phyloP scores from a whole-genome alignment of 176 grass and related monocot species.

The Poa pratensis region DNA sequence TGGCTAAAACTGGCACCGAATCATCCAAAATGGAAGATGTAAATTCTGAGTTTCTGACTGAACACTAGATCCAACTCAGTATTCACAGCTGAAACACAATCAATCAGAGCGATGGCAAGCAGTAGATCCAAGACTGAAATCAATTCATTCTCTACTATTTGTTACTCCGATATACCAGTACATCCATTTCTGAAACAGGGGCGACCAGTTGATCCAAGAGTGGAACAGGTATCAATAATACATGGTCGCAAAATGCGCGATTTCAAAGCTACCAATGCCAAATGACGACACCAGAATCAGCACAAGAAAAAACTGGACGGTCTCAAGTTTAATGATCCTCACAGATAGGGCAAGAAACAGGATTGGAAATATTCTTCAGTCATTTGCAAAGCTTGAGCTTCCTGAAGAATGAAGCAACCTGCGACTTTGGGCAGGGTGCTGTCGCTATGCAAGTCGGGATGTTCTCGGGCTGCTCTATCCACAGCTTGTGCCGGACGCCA shows the following conservation, averaged over 20 bases:
- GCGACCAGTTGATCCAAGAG: background rate
- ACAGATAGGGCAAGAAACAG: background rate
- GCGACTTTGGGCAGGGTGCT: conserved; percentile 73
- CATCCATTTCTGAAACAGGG: background rate
- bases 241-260: background rate
- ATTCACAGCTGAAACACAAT: background rate
- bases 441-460: conserved; percentile 83
- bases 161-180: background rate
- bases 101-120: background rate
- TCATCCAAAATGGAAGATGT: background rate
- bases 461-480: conserved; percentile 90
- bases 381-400: conserved; percentile 97
- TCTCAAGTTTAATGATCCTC: background rate
- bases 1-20: background rate
- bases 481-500: conserved; percentile 73
- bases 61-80: background rate
- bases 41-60: conserved; percentile 4
- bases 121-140: background rate
- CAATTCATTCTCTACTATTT: background rate
- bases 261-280: background rate
- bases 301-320: background rate
- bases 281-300: background rate
- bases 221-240: background rate
- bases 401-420: conserved; percentile 79
- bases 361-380: conserved; percentile 13